Conservation (phyloP, 2,329 filamentous ascomycete genomes). For the Ceratocystis destructans region DNA sequence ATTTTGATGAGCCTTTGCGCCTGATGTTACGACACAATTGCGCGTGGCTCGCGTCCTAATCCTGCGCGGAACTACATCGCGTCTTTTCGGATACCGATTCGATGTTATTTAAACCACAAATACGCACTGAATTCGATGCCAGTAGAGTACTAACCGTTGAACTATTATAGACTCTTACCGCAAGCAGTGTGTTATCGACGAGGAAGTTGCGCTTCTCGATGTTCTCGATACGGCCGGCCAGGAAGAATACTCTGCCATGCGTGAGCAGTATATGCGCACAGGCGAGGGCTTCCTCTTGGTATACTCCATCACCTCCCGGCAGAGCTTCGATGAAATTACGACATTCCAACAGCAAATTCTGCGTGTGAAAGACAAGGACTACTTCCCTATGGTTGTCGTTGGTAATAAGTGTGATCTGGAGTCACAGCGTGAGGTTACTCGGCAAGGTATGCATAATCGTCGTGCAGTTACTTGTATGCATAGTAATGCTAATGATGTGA, state of each 20-base stretch:
- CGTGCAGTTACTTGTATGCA: constrained; percentile 5
- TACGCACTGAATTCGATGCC: background rate
- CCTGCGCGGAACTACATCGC: background rate
- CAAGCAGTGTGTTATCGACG: constrained; percentile 98
- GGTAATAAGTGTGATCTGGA: constrained; percentile 99
- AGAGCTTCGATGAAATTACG: constrained; percentile 96
- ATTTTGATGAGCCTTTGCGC: background rate
- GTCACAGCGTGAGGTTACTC: constrained; percentile 75
- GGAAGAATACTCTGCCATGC: constrained; percentile 98
- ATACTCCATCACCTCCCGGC: constrained; percentile 94
- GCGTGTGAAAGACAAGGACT: constrained; percentile 98
- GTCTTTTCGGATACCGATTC: background rate
- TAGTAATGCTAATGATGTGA: background rate
- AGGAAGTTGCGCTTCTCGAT: constrained; percentile 93
- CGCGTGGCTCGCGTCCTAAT: background rate
- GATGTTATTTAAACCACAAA: background rate
- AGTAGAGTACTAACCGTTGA: background rate
- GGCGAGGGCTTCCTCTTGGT: constrained; percentile 96
- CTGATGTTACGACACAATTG: background rate
- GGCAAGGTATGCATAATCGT: constrained; percentile 54
- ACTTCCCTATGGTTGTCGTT: constrained; percentile 97
- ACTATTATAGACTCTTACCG: constrained; percentile 76
- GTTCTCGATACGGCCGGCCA: constrained; percentile 96
- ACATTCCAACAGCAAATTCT: constrained; percentile 98
- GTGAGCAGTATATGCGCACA: constrained; percentile 99